A percentile compares a stretch with the other conserved stretches of the same genome.
Evolutionary conservation across 257 asterid genomes (phyloP).

Genomic region (Anisodus tanguticus): DNA sequence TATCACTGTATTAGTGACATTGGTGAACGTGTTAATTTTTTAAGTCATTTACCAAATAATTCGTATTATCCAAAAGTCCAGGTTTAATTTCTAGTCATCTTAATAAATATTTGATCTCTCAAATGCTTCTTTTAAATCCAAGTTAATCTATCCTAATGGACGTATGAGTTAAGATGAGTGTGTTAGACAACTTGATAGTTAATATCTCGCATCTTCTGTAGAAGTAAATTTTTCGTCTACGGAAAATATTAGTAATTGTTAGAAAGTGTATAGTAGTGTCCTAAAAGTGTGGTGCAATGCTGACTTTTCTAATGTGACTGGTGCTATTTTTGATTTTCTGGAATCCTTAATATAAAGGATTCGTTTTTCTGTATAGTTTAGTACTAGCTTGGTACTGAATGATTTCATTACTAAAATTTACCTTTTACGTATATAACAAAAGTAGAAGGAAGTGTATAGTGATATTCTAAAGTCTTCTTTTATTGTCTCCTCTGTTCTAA

Average conservation of each 20-base stretch:
- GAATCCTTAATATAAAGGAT: neutral
- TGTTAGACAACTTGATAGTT: neutral
- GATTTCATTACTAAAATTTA: neutral
- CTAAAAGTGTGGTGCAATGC: neutral
- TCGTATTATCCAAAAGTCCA: neutral
- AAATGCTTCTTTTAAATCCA: neutral
- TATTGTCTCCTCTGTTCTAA: neutral
- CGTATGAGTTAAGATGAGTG: neutral
- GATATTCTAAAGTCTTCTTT: neutral
- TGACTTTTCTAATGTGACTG: neutral
- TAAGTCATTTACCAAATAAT: neutral
- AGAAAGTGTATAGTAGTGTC: neutral
- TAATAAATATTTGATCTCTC: neutral
- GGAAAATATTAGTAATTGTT: neutral
- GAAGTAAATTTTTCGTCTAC: neutral
- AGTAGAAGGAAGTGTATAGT: neutral
- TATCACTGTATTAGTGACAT: neutral
- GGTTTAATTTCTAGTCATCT: neutral
- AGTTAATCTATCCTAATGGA: neutral
- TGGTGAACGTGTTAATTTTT: neutral
- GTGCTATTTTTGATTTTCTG: neutral
- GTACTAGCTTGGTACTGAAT: slow-evolving; percentile 2
- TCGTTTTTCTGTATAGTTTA: neutral
- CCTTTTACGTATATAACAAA: neutral
- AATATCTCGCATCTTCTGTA: slow-evolving; percentile 10